Conservation (phyloP, 139 green algal genomes). For the Auxenochlorella protothecoides region DNA sequence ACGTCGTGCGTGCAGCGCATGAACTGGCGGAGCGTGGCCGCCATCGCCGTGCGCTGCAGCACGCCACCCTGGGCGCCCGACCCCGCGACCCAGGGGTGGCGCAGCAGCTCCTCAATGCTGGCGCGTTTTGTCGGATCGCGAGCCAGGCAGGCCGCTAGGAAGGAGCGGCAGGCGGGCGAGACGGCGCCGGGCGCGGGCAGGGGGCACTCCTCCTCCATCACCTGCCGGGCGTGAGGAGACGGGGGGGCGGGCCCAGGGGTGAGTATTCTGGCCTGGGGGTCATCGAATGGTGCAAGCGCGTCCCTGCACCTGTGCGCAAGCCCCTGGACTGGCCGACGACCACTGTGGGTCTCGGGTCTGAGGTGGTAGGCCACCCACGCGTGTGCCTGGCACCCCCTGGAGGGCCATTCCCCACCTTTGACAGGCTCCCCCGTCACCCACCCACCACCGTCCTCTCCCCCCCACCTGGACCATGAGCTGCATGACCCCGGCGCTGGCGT, state of each 20-base stretch:
- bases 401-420: background rate
- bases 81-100: slow-evolving; percentile 52
- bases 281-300: background rate
- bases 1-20: slow-evolving; percentile 24
- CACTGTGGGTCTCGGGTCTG: too few relatives aligned
- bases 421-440: background rate
- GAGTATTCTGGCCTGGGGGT: too few relatives aligned
- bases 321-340: slow-evolving; percentile 5
- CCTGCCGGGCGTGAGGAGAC: slow-evolving; percentile 8
- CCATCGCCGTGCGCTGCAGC: slow-evolving; percentile 2
- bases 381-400: too few relatives aligned
- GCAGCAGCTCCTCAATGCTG: slow-evolving; percentile 52
- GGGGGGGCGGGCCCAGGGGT: background rate
- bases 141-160: slow-evolving; percentile 57
- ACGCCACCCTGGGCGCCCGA: background rate
- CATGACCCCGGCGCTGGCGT: slow-evolving; percentile 50
- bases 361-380: too few relatives aligned
- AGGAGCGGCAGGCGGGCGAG: slow-evolving; percentile 65
- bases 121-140: slow-evolving; percentile 59
- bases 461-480: slow-evolving; percentile 67
- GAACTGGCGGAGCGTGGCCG: slow-evolving; percentile 19
- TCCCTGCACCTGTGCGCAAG: background rate
- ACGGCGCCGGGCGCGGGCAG: slow-evolving; percentile 23
- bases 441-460: background rate
- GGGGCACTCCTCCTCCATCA: slow-evolving; percentile 52